These are phyloP conservation scores for Daldinia concentrica DNA, from an alignment of 495 filamentous ascomycete species.

Conservation along the genomic window DNA sequence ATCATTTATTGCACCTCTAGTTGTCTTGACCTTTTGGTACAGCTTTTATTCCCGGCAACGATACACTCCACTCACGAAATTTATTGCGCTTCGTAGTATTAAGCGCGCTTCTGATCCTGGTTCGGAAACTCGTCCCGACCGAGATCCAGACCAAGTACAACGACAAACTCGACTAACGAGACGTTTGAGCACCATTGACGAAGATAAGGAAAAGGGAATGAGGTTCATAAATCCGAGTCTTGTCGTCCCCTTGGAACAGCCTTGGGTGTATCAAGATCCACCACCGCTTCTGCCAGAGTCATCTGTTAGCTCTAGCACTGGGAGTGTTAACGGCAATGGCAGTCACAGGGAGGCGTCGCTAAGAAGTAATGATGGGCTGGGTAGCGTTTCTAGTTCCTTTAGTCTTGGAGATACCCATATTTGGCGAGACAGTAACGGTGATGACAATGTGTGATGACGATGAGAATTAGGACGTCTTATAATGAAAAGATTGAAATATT, in stretches of 20 bases:
- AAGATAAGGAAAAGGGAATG: slow-evolving; percentile 69
- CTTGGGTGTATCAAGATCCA: slow-evolving; percentile 63
- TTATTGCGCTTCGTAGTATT: slow-evolving; percentile 90
- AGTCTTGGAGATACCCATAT: slow-evolving; percentile 67
- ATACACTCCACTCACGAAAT: slow-evolving; percentile 87
- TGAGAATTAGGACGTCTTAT: slow-evolving; percentile 23
- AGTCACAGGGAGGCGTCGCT: slow-evolving; percentile 8
- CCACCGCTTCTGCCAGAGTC: slow-evolving; percentile 49
- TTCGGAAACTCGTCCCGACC: slow-evolving; percentile 57
- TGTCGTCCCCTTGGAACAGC: slow-evolving; percentile 65
- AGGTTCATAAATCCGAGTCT: slow-evolving; percentile 80
- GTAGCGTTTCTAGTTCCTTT: slow-evolving; percentile 53
- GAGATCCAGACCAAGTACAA: slow-evolving; percentile 50
- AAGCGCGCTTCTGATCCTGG: slow-evolving; percentile 42
- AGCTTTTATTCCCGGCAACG: slow-evolving; percentile 75
- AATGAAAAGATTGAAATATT: slow-evolving; percentile 33
- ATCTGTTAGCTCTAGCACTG: slow-evolving; percentile 24
- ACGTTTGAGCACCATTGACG: slow-evolving; percentile 67
- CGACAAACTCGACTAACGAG: slow-evolving; percentile 46
- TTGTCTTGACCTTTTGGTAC: slow-evolving; percentile 85
- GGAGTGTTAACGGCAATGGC: slow-evolving; percentile 23
- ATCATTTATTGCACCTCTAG: slow-evolving; percentile 75
- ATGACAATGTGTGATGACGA: slow-evolving; percentile 47
- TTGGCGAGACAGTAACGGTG: slow-evolving; percentile 58
- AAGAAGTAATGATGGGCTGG: slow-evolving; percentile 18